Evolutionary conservation across 2,329 filamentous ascomycete genomes (phyloP).

Genomic region (Ceratocystis variospora): DNA sequence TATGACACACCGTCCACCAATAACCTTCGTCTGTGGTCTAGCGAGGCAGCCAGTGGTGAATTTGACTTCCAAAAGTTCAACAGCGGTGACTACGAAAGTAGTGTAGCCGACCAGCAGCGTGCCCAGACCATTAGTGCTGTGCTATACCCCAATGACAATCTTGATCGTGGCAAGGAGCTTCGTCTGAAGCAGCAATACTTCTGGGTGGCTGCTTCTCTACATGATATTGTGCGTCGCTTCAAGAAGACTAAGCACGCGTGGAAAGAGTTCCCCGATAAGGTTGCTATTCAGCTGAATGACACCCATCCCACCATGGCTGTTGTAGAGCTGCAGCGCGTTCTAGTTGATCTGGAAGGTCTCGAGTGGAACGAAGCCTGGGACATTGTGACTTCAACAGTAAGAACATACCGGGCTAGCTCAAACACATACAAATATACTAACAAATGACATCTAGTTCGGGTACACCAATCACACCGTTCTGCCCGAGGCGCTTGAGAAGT

Average conservation of each 20-base stretch:
- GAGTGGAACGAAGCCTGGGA: slow-evolving; percentile 89
- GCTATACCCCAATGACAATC: slow-evolving; percentile 92
- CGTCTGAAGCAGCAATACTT: slow-evolving; percentile 99
- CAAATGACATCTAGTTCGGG: slow-evolving; percentile 46
- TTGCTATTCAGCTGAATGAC: slow-evolving; percentile 96
- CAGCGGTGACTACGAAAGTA: slow-evolving; percentile 92
- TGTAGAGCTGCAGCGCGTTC: slow-evolving; percentile 85
- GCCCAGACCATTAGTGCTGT: slow-evolving; percentile 99
- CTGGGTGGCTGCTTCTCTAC: slow-evolving; percentile 93
- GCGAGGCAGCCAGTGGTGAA: slow-evolving; percentile 90
- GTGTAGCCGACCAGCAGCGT: slow-evolving; percentile 92
- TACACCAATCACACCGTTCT: slow-evolving; percentile 99
- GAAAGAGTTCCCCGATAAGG: slow-evolving; percentile 84
- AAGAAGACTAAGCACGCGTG: slow-evolving; percentile 91
- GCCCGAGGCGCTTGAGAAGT: slow-evolving; percentile 94
- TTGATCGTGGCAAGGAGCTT: slow-evolving; percentile 91
- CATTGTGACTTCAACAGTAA: slow-evolving; percentile 55
- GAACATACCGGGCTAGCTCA: slow-evolving; percentile 23
- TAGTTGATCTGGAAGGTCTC: slow-evolving; percentile 77
- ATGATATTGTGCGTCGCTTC: slow-evolving; percentile 93
- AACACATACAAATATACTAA: slow-evolving; percentile 16
- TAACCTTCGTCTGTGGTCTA: slow-evolving; percentile 93
- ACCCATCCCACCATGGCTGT: slow-evolving; percentile 94
- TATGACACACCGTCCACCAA: slow-evolving; percentile 85
- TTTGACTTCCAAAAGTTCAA: slow-evolving; percentile 99